Evolutionary conservation across 805 yeast genomes (phyloP).

Genomic region (Wickerhamiella australiensis): DNA sequence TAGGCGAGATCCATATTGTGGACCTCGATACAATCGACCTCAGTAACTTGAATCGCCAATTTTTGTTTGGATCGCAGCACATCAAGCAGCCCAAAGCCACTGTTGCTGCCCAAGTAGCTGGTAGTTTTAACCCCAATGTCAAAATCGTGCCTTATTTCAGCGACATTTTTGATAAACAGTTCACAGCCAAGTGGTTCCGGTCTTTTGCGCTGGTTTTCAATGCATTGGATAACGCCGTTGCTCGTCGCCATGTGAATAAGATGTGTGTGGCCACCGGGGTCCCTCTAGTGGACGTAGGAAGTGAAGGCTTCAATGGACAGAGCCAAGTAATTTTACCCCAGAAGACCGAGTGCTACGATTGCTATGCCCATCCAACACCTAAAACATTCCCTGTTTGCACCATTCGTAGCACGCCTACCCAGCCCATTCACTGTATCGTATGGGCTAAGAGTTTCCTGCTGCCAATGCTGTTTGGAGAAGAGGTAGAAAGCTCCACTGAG

Average conservation of each 20-base stretch:
- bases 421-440: conserved; percentile 89
- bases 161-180: conserved; percentile 70
- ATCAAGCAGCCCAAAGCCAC: conserved; percentile 77
- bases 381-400: conserved; percentile 93
- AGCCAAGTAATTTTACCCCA: conserved; percentile 82
- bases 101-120: conserved; percentile 76
- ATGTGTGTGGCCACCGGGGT: conserved; percentile 61
- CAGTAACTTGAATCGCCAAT: conserved; percentile 86
- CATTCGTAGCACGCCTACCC: conserved; percentile 90
- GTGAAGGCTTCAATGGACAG: conserved; percentile 91
- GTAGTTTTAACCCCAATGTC: conserved; percentile 53
- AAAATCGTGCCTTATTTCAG: conserved; percentile 71
- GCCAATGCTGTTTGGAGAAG: conserved; percentile 52
- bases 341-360: conserved; percentile 83
- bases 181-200: conserved; percentile 64
- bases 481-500: conserved; percentile 45
- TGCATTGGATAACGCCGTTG: conserved; percentile 88
- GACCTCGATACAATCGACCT: conserved; percentile 92
- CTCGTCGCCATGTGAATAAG: conserved; percentile 78
- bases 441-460: conserved; percentile 95
- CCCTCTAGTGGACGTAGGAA: conserved; percentile 86
- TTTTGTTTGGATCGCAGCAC: conserved; percentile 77
- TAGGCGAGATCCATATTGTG: conserved; percentile 30
- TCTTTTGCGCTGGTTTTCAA: conserved; percentile 74
- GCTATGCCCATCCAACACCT: conserved; percentile 77